phyloP scores from a whole-genome alignment of 495 filamentous ascomycete genomes.

The Penicillium parvum region DNA sequence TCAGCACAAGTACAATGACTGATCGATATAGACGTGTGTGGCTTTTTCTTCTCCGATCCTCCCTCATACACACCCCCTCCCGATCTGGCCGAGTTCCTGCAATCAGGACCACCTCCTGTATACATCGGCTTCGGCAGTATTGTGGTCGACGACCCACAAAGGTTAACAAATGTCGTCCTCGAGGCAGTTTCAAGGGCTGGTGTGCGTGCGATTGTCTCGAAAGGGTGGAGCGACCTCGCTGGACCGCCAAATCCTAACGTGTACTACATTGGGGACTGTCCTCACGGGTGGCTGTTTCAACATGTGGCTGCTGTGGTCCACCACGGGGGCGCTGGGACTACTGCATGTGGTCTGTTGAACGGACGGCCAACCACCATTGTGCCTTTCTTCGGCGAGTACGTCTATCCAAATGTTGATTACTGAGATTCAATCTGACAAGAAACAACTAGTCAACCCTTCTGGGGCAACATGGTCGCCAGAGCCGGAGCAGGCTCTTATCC shows the following conservation, averaged over 20 bases:
- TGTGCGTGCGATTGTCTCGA: constrained; percentile 55
- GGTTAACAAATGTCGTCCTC: constrained; percentile 49
- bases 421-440: constrained; percentile 6
- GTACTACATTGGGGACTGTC: constrained; percentile 56
- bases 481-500: constrained; percentile 17
- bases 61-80: constrained; percentile 47
- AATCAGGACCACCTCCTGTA: constrained; percentile 50
- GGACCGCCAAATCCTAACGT: constrained; percentile 43
- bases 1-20: neutral
- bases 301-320: constrained; percentile 59
- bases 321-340: constrained; percentile 65
- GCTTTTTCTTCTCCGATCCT: constrained; percentile 57
- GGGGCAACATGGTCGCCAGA: constrained; percentile 66
- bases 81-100: constrained; percentile 50
- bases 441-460: constrained; percentile 60
- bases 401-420: too few species aligned
- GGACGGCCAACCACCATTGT: constrained; percentile 58
- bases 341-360: constrained; percentile 54
- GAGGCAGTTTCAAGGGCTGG: constrained; percentile 49
- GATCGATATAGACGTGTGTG: constrained; percentile 43
- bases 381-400: constrained; percentile 62
- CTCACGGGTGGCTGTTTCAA: constrained; percentile 64
- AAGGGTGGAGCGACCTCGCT: constrained; percentile 61
- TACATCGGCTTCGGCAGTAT: constrained; percentile 70
- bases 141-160: constrained; percentile 56